Base-by-base conservation (phyloP, 139 green algal species). In the Pleodorina starrii region DNA sequence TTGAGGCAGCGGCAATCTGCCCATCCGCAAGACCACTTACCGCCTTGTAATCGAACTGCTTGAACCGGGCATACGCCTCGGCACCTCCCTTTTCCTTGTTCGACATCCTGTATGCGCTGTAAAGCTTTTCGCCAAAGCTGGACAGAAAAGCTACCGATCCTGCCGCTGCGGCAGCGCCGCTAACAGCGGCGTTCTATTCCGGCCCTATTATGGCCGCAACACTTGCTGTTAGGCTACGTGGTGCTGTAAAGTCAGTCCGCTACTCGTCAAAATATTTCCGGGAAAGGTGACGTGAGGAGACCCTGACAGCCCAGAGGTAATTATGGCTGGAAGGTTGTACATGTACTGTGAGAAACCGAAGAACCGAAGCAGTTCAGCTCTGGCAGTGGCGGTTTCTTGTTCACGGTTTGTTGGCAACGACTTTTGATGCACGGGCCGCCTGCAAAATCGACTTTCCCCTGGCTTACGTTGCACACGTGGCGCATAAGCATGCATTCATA, bases 1-100 rank as follows among this genome's bases (percentile, higher is more conserved):
- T n/a, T n/a, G n/a, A n/a, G n/a, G n/a, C n/a, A n/a, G n/a, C n/a
- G n/a, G n/a, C n/a, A 25, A 66, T 66, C 29, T 66, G 21, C 54
- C 3, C 54, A 66, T 66, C 29, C 54, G 54, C 54, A 66, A 66
- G 9, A 66, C 17, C 11, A 83, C 97, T 92, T 86, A 99, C 97
- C 91, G 96, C 96, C 80, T 91, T 91, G 90, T 99, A 99, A 44
- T 99, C 98, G 96, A 99, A 99, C 93, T 99, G 98, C 89, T 98
- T 98, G 73, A 92, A 95, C 17, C 98, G 95, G 0, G 98, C 98
- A 79, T 95, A 84, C 10, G 91, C 89, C 88, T 99, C 97, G 0
- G 97, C 97, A 63, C 93, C 91, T 74, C 84, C 84, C 84, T 89
- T 89, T 5, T 82, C 84, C 48, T 89, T 50, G 42, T 89, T 88